Base-by-base conservation (phyloP, 2,329 filamentous ascomycete genomes). In the Fusarium ambrosium region DNA sequence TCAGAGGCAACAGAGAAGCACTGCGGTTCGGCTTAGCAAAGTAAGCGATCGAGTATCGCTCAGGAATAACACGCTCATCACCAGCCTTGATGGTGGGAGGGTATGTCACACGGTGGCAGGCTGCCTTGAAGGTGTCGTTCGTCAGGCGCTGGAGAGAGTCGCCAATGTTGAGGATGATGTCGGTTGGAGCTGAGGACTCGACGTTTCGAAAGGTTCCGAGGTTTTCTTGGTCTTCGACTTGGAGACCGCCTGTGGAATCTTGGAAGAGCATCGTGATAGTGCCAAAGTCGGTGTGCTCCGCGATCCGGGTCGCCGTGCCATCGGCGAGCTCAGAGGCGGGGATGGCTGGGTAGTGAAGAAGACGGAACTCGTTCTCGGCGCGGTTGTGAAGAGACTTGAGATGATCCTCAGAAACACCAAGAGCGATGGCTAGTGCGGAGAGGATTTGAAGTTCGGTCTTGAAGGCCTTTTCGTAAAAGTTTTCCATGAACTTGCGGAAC, bases 351-450 rank as follows among this genome's bases (percentile, higher is more conserved):
- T 84, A 92, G 78, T 92, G 90, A 18, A 92, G 81, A 29, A 93
- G 80, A 2, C 91, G 86, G 11, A 92, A 82, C 70, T 92, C 90
- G 71, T 91, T 90, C 73, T 90, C 87, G 66, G 87, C 84, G 0
- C 87, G 87, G 37, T 85, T 86, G 79, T 92, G 90, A 53, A 87
- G 78, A 8, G 82, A 79, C 76, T 96, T 93, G 76, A 97, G 95
- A 85, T 92, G 96, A 3, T 80, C 79, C 74, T 91, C 87, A 0
- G 90, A 87, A 9, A 95, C 85, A 1, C 88, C 91, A 87, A 96
- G 89, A 0, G 93, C 94, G 16, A 95, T 84, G 1, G 93, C 93
- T 67, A 96, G 93, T 8, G 93, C 93, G 4, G 91, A 87, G 91
- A 97, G 95, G 32, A 96, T 88, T 70, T 93, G 85, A 55, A 89